Percentiles rank a stretch among this genome's conserved stretches.
phyloP scores from a whole-genome alignment of 306 rosid genomes.

The Pyrus pyrifolia region DNA sequence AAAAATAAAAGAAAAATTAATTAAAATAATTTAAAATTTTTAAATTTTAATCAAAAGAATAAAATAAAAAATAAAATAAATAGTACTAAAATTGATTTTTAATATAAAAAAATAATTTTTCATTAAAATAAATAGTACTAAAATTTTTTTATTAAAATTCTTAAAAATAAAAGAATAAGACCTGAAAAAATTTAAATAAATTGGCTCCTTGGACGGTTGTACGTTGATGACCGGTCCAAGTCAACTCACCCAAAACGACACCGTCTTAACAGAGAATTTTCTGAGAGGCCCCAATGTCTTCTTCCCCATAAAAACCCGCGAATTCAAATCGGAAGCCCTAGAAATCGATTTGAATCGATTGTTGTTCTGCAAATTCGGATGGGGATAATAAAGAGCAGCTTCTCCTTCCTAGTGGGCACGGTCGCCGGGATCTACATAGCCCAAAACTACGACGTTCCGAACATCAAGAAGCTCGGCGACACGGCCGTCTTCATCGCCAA shows the following conservation, averaged over 20 bases:
- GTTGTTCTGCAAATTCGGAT: conserved; percentile 14
- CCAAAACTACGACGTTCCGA: conserved; percentile 68
- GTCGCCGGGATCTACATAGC: conserved; percentile 58
- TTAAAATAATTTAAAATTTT: accelerated
- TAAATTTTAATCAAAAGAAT: accelerated
- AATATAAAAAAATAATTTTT: accelerated
- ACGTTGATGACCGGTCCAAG: neutral
- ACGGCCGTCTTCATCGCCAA: conserved; percentile 33
- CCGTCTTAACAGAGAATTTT: neutral
- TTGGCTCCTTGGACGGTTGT: neutral
- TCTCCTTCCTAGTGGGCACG: conserved; percentile 61
- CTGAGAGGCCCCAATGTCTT: neutral
- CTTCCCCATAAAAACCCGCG: neutral
- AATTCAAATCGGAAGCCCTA: conserved; percentile 8
- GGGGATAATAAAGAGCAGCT: conserved; percentile 75
- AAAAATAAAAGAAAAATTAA: no score
- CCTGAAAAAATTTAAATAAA: neutral
- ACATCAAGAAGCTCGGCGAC: conserved; percentile 51
- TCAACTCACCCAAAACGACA: neutral
- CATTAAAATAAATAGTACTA: accelerated
- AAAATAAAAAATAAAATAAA: no score
- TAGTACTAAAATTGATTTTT: no score
- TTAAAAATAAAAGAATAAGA: neutral
- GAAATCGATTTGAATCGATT: neutral
- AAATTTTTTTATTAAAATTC: accelerated